These are phyloP conservation scores for Selenicereus undatus DNA, from an alignment of 148 eudicot species.

Conservation along the genomic window DNA sequence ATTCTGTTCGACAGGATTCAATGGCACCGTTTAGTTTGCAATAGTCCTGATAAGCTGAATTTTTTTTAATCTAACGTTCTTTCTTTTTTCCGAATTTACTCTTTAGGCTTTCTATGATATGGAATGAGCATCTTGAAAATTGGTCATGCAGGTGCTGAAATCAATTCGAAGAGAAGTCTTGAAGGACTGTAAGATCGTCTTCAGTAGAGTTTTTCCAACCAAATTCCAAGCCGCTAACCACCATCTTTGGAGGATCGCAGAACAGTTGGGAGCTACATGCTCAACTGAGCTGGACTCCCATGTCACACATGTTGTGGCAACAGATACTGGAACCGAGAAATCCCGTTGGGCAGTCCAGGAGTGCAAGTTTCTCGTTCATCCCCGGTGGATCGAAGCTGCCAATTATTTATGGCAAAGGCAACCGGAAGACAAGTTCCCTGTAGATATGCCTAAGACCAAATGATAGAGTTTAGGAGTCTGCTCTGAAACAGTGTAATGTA, in stretches of 20 bases:
- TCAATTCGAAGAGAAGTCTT: conserved; percentile 55
- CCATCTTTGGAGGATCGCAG: conserved; percentile 75
- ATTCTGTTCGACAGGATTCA: no score
- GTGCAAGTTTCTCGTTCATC: conserved; percentile 63
- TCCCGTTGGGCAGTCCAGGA: conserved; percentile 67
- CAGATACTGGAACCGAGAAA: conserved; percentile 61
- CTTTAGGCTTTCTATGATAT: background rate
- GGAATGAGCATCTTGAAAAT: background rate
- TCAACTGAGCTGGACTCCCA: conserved; percentile 39
- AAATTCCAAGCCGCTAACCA: conserved; percentile 41
- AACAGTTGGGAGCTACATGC: conserved; percentile 69
- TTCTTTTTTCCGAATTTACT: background rate
- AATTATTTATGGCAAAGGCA: conserved; percentile 58
- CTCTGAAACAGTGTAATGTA: background rate
- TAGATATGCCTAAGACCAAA: conserved; percentile 27
- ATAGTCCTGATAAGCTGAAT: background rate
- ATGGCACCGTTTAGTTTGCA: no score
- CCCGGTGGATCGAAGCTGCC: conserved; percentile 71
- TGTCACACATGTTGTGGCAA: conserved; percentile 69
- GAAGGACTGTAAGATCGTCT: conserved; percentile 61
- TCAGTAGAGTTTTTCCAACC: conserved; percentile 58
- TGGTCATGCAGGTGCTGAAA: conserved; percentile 47
- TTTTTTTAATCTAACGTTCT: background rate
- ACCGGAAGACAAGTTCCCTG: conserved; percentile 73
- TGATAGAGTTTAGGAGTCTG: background rate